Conservation (phyloP, 2,329 filamentous ascomycete species). For the Epichloe coenophiala region DNA sequence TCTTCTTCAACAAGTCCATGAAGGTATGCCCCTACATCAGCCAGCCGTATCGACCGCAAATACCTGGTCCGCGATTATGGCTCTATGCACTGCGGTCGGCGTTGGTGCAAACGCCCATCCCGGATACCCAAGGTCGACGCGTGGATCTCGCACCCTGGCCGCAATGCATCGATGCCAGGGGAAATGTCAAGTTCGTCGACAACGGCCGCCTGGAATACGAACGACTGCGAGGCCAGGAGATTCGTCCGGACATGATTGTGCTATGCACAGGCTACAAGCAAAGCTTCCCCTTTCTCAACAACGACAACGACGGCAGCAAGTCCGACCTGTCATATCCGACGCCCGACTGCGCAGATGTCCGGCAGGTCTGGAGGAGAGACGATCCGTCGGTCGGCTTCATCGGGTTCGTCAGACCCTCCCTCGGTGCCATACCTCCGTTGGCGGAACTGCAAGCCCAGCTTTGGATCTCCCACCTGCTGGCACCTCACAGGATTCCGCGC, state of each 20-base stretch:
- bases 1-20: slow-evolving; percentile 27
- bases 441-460: slow-evolving; percentile 32
- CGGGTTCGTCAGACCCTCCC: slow-evolving; percentile 29
- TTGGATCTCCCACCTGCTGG: slow-evolving; percentile 25
- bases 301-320: neutral
- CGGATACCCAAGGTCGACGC: slow-evolving; percentile 18
- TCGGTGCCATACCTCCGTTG: slow-evolving; percentile 32
- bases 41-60: slow-evolving; percentile 14
- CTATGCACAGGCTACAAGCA: slow-evolving; percentile 31
- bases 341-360: slow-evolving; percentile 33
- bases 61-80: slow-evolving; percentile 10
- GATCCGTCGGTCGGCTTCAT: slow-evolving; percentile 29
- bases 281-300: slow-evolving; percentile 24
- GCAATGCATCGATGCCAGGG: slow-evolving; percentile 16
- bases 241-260: slow-evolving; percentile 28
- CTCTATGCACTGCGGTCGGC: slow-evolving; percentile 17
- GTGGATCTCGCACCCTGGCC: slow-evolving; percentile 32
- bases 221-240: slow-evolving; percentile 13
- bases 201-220: slow-evolving; percentile 18
- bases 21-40: slow-evolving; percentile 24
- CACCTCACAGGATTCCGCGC: slow-evolving; percentile 6
- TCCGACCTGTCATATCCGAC: slow-evolving; percentile 20
- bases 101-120: slow-evolving; percentile 21
- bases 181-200: slow-evolving; percentile 21
- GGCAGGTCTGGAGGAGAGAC: slow-evolving; percentile 31